These are phyloP conservation scores for Epichloe sibirici DNA, from an alignment of 2,329 filamentous ascomycete genomes.

Conservation along the genomic window DNA sequence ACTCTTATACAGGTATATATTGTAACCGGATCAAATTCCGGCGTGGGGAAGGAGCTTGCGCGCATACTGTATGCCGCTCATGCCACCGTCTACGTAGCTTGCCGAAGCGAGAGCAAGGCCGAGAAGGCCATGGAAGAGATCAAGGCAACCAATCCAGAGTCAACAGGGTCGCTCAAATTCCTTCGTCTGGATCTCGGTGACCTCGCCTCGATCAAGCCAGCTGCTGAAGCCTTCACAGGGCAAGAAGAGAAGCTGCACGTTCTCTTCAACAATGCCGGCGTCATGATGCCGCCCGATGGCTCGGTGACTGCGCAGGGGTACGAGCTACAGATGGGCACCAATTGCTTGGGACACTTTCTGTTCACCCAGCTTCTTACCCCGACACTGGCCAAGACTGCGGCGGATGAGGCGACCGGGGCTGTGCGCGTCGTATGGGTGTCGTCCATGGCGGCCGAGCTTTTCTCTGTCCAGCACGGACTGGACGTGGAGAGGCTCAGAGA, in stretches of 20 bases:
- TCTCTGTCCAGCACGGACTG: neutral
- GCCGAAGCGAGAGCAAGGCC: slow-evolving; percentile 33
- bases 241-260: slow-evolving; percentile 23
- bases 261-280: slow-evolving; percentile 33
- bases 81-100: slow-evolving; percentile 43
- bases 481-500: slow-evolving; percentile 12
- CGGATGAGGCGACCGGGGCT: neutral
- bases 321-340: slow-evolving; percentile 22
- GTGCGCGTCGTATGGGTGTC: slow-evolving; percentile 6
- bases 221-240: slow-evolving; percentile 19
- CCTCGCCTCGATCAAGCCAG: slow-evolving; percentile 21
- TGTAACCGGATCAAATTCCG: slow-evolving; percentile 32
- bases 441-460: neutral
- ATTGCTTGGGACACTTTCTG: slow-evolving; percentile 5
- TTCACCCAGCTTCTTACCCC: slow-evolving; percentile 4
- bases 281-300: slow-evolving; percentile 29
- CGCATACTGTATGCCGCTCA: slow-evolving; percentile 41
- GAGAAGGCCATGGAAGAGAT: slow-evolving; percentile 32
- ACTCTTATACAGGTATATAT: slow-evolving; percentile 29
- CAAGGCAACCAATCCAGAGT: slow-evolving; percentile 21
- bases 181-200: slow-evolving; percentile 33
- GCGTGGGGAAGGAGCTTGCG: slow-evolving; percentile 39
- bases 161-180: slow-evolving; percentile 28
- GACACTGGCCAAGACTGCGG: slow-evolving; percentile 3
- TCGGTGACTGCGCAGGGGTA: slow-evolving; percentile 28